Evolutionary conservation across 192 early-diverging fungal genomes (phyloP).

Genomic region (Hyaloraphidium curvatum): DNA sequence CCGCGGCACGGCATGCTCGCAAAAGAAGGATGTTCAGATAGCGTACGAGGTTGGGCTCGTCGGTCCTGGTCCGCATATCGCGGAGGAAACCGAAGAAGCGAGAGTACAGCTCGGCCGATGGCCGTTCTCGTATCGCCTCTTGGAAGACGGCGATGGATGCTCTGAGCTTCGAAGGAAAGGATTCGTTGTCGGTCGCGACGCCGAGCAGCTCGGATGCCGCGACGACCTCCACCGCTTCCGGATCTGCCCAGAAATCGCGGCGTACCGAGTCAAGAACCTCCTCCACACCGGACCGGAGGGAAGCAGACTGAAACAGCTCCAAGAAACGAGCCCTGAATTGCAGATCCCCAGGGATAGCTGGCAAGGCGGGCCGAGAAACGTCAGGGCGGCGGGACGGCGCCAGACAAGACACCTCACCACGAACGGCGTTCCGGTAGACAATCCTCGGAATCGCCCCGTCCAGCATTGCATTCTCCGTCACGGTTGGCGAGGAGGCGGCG

Average conservation of each 20-base stretch:
- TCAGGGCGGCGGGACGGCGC: neutral
- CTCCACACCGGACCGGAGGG: constrained; percentile 11
- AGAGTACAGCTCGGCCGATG: constrained; percentile 16
- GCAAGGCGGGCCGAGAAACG: neutral
- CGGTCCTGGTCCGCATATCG: constrained; percentile 21
- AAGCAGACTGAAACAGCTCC: constrained; percentile 28
- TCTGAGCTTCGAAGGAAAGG: no score
- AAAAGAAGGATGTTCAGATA: no score
- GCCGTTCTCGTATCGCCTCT: neutral
- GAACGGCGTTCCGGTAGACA: constrained; percentile 63
- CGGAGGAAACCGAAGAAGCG: constrained; percentile 24
- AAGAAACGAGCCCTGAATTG: constrained; percentile 55
- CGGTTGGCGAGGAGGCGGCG: neutral
- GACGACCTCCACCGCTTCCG: constrained; percentile 16
- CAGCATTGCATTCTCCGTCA: constrained; percentile 31
- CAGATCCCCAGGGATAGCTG: constrained; percentile 46
- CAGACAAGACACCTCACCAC: constrained; percentile 14
- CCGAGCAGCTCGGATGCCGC: constrained; percentile 16
- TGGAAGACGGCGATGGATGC: neutral
- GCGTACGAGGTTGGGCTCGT: constrained; percentile 29
- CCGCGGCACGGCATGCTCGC: no score
- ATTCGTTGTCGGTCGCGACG: neutral
- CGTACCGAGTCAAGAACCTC: constrained; percentile 17
- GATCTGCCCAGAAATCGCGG: constrained; percentile 11
- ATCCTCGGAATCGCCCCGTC: constrained; percentile 53